Evolutionary conservation across 306 rosid genomes (phyloP), one percentile per base, ranked within the genome.

Genomic region (Trifolium fragiferum): DNA sequence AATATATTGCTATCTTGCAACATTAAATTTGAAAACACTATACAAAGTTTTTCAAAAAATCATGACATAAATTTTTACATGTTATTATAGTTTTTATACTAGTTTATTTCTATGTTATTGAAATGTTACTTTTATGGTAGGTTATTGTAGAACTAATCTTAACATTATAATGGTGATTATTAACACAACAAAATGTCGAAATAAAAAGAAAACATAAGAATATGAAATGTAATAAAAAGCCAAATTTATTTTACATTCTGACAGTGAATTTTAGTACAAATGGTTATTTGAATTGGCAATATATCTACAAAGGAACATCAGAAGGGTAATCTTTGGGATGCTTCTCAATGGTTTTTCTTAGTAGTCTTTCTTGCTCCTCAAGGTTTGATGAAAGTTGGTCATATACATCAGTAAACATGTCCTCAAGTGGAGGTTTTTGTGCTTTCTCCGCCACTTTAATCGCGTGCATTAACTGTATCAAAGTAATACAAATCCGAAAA

Each of bases 361-460:
- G 85, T 40, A 37, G 13, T 51, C 65, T 80, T 72, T 90, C 86
- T 72, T 90, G 96, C 73, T 84, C 93, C 32, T 78, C 13, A 55
- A 90, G 93, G 74, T 90, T 90, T 72, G 82, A 60, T 38, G 96
- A 89, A 8, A 57, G 7, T 49, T 82, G 70, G 67, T 86, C 89
- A 76, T 90, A 90, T 2, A 90, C 90, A 25, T 90, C 96, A 27
- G 18, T 80, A 80, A 88, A 90, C 54, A 88, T 0, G 46, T 87
- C 90, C 69, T 62, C 86, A 41, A 90, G 58, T 63, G 85, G 81
- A 70, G 96, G 89, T 33, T 90, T 90, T 62, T 82, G 82, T 47
- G 80, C 79, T 68, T 81, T 88, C 86, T 90, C 96, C 37, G 96
- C 96, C 68, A 9, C 82, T 73, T 85, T 85, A 74, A 88, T 82